Evolutionary conservation across 176 grass and related monocot genomes (phyloP), one percentile per base, ranked within the genome.

Genomic region (Areca catechu): DNA sequence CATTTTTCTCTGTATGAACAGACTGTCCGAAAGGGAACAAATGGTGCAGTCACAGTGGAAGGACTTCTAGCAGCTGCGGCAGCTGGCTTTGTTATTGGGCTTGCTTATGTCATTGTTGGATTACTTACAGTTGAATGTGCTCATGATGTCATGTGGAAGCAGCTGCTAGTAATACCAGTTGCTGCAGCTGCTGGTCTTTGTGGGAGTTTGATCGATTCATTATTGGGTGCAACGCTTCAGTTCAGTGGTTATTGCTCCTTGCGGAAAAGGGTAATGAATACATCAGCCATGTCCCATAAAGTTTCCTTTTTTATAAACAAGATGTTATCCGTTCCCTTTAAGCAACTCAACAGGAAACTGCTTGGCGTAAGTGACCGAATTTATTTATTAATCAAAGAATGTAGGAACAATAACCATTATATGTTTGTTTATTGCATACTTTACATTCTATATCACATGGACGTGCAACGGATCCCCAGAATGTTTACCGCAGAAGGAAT

Each of bases 131-230:
- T 23, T 23, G 22, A 23, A 1, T 23, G 22, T 3, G 22, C 22
- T 23, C 22, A 23, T 23, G 22, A 23, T 23, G 22, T 23, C 1
- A 23, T 23, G 1, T 23, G 22, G 22, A 23, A 3, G 22, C 1
- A 23, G 22, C 22, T 23, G 22, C 22, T 23, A 23, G 22, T 23
- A 76, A 82, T 97, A 82, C 92, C 92, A 24, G 71, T 97, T 59
- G 77, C 86, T 69, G 76, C 86, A 71, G 70, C 74, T 67, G 78
- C 83, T 69, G 86, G 86, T 25, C 64, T 97, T 6, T 84, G 83
- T 58, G 92, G 93, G 65, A 97, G 93, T 27, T 47, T 97, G 43
- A 91, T 97, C 0, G 83, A 91, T 79, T 97, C 93, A 1, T 75
- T 91, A 12, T 77, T 97, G 65, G 93, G 93, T 1, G 83, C 87